phyloP scores from a whole-genome alignment of 2,329 filamentous ascomycete species.

The Fusarium protoensiforme region DNA sequence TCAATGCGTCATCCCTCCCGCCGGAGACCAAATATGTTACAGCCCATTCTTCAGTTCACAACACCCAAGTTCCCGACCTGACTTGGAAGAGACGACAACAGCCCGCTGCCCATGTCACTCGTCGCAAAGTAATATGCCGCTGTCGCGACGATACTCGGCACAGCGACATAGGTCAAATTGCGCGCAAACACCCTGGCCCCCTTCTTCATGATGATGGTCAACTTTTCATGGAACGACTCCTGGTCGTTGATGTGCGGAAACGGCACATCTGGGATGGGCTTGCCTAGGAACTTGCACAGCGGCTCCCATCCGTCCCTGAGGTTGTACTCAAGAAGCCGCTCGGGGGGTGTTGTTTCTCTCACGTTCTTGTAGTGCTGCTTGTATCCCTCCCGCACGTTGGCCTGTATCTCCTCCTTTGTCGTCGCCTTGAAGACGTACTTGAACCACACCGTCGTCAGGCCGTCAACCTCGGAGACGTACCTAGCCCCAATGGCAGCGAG shows the following conservation, averaged over 20 bases:
- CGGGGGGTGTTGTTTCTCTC: not conserved
- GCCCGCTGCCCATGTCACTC: not conserved
- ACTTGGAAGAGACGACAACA: not conserved
- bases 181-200: constrained; percentile 1
- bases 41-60: not conserved
- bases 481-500: not conserved
- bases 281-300: constrained; percentile 21
- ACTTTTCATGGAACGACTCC: constrained; percentile 19
- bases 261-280: constrained; percentile 5
- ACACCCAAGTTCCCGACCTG: not conserved
- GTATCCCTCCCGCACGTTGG: not conserved
- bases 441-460: not conserved
- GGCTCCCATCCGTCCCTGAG: constrained; percentile 22
- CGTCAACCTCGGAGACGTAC: not conserved
- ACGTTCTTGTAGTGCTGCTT: constrained; percentile 12
- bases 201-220: constrained; percentile 12
- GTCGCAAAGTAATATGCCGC: constrained; percentile 1
- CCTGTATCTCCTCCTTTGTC: not conserved
- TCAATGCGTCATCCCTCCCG: not conserved
- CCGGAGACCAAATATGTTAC: not conserved
- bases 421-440: constrained; percentile 1
- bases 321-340: constrained; percentile 16
- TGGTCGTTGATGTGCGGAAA: constrained; percentile 14
- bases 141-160: not conserved
- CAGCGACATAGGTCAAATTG: constrained; percentile 1